Percentiles rank a stretch among this genome's conserved stretches.
These are phyloP conservation scores for Apiospora rasikravindrae DNA, from an alignment of 2,329 filamentous ascomycete species.

Conservation along the genomic window DNA sequence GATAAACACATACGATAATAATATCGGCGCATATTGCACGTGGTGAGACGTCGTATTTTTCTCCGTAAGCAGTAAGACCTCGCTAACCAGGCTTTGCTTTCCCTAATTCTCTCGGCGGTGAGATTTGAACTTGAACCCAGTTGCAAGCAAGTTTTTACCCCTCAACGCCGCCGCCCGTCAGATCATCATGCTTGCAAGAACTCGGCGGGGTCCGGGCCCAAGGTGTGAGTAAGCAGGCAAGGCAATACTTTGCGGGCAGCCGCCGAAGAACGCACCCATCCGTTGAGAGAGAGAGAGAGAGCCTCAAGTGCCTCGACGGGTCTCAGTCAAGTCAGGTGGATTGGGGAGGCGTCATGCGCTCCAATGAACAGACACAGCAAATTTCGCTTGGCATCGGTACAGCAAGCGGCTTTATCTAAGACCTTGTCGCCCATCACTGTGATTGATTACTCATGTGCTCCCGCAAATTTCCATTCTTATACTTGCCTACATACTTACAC, in stretches of 20 bases:
- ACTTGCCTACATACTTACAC: not conserved
- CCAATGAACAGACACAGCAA: not conserved
- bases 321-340: not conserved
- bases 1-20: not conserved
- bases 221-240: constrained; percentile 7
- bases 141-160: not conserved
- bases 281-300: not conserved
- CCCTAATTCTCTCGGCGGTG: constrained; percentile 1
- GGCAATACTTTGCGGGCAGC: not conserved
- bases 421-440: not conserved
- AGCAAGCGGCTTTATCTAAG: constrained; percentile 9
- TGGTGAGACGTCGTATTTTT: not conserved
- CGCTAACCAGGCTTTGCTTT: not conserved
- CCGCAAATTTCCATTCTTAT: not conserved
- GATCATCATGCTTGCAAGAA: not conserved
- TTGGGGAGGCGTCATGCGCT: not conserved
- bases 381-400: constrained; percentile 2
- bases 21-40: not conserved
- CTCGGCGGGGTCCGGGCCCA: not conserved
- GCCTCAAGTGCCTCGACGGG: not conserved
- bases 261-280: not conserved
- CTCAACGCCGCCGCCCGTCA: not conserved
- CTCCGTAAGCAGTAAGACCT: constrained; percentile 1
- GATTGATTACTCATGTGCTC: not conserved
- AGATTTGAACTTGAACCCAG: not conserved